Evolutionary conservation across 75 land plant species (phyloP).

Genomic region (Sequoiadendron giganteum): DNA sequence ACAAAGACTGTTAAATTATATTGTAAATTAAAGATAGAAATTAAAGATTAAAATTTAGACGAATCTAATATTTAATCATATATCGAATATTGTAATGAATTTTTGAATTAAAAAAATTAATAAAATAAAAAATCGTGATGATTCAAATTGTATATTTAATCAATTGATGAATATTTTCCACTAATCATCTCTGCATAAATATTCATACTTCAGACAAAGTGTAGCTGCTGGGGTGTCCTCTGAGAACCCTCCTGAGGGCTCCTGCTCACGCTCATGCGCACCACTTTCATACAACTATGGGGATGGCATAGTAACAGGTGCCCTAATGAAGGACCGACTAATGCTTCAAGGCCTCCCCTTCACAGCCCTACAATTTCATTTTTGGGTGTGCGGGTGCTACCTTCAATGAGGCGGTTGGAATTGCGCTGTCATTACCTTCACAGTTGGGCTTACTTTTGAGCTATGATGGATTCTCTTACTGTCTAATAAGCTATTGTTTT

Average conservation of each 20-base stretch:
- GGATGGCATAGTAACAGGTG: slow-evolving; percentile 52
- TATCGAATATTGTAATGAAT: no score
- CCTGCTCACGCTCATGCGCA: slow-evolving; percentile 43
- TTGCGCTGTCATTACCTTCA: slow-evolving; percentile 55
- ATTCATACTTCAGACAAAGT: slow-evolving; percentile 23
- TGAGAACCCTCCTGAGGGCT: slow-evolving; percentile 34
- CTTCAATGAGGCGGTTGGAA: slow-evolving; percentile 62
- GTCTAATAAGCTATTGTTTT: slow-evolving; percentile 49
- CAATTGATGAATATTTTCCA: slow-evolving; percentile 21
- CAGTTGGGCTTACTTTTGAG: slow-evolving; percentile 32
- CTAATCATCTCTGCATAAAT: slow-evolving; percentile 26
- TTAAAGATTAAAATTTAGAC: no score
- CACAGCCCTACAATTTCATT: slow-evolving; percentile 21
- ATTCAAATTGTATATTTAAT: no score
- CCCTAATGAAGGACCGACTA: slow-evolving; percentile 27
- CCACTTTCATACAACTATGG: slow-evolving; percentile 57
- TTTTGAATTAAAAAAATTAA: no score
- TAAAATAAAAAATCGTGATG: no score
- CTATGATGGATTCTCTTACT: slow-evolving; percentile 65
- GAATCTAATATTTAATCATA: no score
- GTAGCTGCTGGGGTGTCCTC: slow-evolving; percentile 36
- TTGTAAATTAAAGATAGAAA: no score
- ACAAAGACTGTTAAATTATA: no score
- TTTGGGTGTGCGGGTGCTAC: slow-evolving; percentile 60
- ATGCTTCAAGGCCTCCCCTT: slow-evolving; percentile 5